phyloP scores from a whole-genome alignment of 345 rosid species.

The Eucalyptus marginata region DNA sequence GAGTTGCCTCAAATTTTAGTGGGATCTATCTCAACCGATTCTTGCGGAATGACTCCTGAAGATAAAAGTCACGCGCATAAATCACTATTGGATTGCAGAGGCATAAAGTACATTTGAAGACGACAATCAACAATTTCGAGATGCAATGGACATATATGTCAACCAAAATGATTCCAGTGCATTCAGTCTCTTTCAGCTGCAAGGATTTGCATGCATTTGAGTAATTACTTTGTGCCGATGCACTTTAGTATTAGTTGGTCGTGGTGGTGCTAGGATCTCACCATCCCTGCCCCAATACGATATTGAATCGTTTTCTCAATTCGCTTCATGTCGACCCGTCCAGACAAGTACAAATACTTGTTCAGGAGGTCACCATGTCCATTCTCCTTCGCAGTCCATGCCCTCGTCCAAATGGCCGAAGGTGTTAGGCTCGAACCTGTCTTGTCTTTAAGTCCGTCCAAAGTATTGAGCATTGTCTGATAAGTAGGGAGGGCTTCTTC shows the following conservation, averaged over 20 bases:
- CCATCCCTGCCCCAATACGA: constrained; percentile 62
- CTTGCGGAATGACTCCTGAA: neutral
- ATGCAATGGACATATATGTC: neutral
- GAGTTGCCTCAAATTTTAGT: neutral
- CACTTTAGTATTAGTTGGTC: neutral
- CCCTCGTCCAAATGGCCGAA: constrained; percentile 60
- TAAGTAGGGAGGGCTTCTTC: constrained; percentile 84
- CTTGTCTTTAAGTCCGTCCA: constrained; percentile 65
- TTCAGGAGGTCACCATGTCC: constrained; percentile 63
- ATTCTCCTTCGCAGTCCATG: constrained; percentile 66
- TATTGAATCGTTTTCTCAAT: constrained; percentile 62
- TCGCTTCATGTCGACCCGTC: constrained; percentile 55
- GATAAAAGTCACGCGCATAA: neutral
- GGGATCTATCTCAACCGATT: neutral
- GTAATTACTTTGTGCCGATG: too few relatives aligned
- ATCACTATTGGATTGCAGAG: neutral
- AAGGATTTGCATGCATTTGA: too few relatives aligned
- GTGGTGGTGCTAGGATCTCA: neutral
- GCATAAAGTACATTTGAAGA: neutral
- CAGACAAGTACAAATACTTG: constrained; percentile 47
- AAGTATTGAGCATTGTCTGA: constrained; percentile 60
- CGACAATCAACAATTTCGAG: neutral
- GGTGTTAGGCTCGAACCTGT: constrained; percentile 69
- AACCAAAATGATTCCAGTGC: too few relatives aligned
- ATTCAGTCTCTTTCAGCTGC: too few relatives aligned